A percentile compares a stretch with the other conserved stretches of the same genome.
These are phyloP conservation scores for Mycena latifolia DNA, from an alignment of 768 basidiomycete genomes.

Conservation along the genomic window DNA sequence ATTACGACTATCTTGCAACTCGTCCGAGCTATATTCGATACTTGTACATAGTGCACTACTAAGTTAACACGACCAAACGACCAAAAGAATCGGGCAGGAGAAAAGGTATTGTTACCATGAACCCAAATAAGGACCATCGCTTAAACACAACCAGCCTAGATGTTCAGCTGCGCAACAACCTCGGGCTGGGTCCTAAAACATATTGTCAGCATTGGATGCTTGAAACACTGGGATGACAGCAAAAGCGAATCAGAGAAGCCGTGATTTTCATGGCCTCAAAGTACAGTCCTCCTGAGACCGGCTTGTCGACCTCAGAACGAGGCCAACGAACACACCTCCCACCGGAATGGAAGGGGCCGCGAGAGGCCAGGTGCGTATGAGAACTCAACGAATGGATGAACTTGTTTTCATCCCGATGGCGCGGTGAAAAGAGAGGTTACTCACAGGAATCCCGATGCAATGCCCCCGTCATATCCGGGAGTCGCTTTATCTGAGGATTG, in stretches of 20 bases:
- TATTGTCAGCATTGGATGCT: not conserved
- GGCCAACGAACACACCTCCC: constrained; percentile 20
- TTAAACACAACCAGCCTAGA: too few species aligned
- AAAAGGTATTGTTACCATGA: too few species aligned
- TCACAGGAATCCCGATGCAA: not conserved
- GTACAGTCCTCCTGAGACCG: constrained; percentile 11
- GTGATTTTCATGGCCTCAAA: constrained; percentile 27
- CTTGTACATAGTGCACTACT: too few species aligned
- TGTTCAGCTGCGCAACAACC: not conserved
- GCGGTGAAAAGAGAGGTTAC: constrained; percentile 2
- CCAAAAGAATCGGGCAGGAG: too few species aligned
- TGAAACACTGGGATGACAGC: not conserved
- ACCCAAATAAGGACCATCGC: too few species aligned
- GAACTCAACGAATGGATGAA: constrained; percentile 33
- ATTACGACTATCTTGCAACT: too few species aligned
- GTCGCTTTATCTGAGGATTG: not conserved
- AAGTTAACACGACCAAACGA: too few species aligned
- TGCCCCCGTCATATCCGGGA: not conserved
- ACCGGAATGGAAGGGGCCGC: constrained; percentile 16
- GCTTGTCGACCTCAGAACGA: constrained; percentile 26
- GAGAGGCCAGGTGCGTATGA: constrained; percentile 9
- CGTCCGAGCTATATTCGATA: too few species aligned
- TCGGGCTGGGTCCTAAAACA: not conserved
- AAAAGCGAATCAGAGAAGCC: constrained; percentile 24
- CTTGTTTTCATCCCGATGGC: constrained; percentile 26